phyloP scores from a whole-genome alignment of 805 yeast genomes.

The Kazachstania viticola region DNA sequence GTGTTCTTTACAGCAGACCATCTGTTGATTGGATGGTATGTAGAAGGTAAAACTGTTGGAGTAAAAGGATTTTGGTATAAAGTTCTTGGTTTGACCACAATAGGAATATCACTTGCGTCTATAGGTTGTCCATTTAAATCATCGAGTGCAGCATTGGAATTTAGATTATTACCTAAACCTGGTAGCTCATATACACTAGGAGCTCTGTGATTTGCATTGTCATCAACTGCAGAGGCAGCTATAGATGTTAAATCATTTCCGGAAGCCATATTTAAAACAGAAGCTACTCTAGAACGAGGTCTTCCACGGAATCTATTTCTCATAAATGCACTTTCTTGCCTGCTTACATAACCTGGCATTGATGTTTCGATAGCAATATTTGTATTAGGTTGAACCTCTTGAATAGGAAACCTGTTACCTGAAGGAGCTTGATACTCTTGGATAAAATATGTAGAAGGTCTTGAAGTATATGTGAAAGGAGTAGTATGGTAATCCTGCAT shows the following conservation, averaged over 20 bases:
- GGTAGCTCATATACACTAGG: neutral
- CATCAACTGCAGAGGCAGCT: conserved; percentile 15
- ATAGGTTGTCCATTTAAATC: neutral
- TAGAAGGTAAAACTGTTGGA: conserved; percentile 28
- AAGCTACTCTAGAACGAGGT: conserved; percentile 1
- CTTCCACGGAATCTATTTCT: conserved; percentile 3
- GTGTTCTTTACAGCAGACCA: conserved; percentile 28
- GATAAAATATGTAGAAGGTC: neutral
- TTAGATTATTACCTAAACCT: neutral
- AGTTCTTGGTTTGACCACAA: conserved; percentile 28
- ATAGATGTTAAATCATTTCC: conserved; percentile 13
- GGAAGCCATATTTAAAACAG: neutral
- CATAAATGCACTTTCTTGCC: neutral
- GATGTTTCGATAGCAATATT: conserved; percentile 14
- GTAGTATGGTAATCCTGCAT: conserved; percentile 11
- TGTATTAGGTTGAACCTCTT: conserved; percentile 25
- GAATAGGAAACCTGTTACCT: conserved; percentile 15
- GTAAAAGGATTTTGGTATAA: conserved; percentile 29
- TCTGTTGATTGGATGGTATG: conserved; percentile 26
- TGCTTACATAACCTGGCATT: too few species aligned
- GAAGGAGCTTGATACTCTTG: conserved; percentile 9
- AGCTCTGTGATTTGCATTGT: neutral
- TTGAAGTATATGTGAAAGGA: conserved; percentile 16
- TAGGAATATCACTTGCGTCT: conserved; percentile 13
- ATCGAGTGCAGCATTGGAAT: neutral